phyloP scores from a whole-genome alignment of 1,139 yeast genomes.

The Geotrichum reessii region DNA sequence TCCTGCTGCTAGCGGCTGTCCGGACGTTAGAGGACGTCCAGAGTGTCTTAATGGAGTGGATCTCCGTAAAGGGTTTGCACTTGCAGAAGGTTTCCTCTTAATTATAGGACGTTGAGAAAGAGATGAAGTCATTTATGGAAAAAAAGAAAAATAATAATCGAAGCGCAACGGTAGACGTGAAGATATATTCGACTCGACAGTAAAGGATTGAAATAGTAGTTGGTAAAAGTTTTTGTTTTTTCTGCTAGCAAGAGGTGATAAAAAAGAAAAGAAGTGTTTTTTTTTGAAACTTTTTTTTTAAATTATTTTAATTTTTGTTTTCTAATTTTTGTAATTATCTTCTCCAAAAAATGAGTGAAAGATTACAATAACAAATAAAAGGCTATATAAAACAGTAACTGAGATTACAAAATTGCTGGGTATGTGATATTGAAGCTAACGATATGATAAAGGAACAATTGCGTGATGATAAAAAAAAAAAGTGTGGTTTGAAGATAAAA shows the following conservation, averaged over 20 bases:
- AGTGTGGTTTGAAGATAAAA: neutral
- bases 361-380: neutral
- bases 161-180: neutral
- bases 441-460: neutral
- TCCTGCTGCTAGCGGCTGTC: slow-evolving; percentile 2
- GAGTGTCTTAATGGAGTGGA: slow-evolving; percentile 12
- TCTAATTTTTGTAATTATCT: neutral
- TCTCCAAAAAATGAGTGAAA: neutral
- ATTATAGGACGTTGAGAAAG: slow-evolving; percentile 14
- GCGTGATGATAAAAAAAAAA: neutral
- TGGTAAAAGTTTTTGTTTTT: neutral
- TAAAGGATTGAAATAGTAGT: neutral
- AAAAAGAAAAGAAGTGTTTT: neutral
- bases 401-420: neutral
- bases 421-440: neutral
- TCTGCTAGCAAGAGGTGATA: neutral
- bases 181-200: neutral
- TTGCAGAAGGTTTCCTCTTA: slow-evolving; percentile 11
- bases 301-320: neutral
- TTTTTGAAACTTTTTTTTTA: neutral
- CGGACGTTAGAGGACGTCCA: neutral
- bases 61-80: slow-evolving; percentile 16
- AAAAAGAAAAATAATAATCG: no score
- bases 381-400: neutral
- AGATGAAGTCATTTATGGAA: slow-evolving; percentile 16